A percentile compares a stretch with the other conserved stretches of the same genome.
phyloP scores from a whole-genome alignment of 1,139 yeast species.

The Yamadazyma epiphylla region DNA sequence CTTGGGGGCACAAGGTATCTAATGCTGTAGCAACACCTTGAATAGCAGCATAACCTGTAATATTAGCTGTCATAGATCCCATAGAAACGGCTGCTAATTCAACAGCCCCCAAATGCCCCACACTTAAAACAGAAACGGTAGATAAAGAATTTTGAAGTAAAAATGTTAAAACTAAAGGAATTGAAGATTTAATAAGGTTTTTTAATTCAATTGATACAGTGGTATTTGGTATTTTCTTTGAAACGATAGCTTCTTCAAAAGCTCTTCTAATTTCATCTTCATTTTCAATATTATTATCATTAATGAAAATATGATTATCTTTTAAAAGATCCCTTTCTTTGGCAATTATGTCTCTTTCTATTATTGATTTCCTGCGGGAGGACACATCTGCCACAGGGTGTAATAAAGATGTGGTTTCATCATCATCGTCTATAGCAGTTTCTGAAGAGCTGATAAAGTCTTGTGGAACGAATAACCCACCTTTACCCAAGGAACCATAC shows the following conservation, averaged over 20 bases:
- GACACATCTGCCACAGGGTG: neutral
- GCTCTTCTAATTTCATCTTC: conserved; percentile 28
- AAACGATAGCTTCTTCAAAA: conserved; percentile 35
- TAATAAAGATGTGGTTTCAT: conserved; percentile 11
- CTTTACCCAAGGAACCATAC: conserved; percentile 51
- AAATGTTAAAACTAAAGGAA: conserved; percentile 53
- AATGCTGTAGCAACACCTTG: conserved; percentile 58
- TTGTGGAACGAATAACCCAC: conserved; percentile 49
- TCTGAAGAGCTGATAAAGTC: conserved; percentile 33
- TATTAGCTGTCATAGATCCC: conserved; percentile 63
- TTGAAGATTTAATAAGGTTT: conserved; percentile 38
- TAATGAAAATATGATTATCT: conserved; percentile 21
- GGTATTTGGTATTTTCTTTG: conserved; percentile 22
- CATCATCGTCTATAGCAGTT: conserved; percentile 9
- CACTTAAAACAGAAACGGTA: conserved; percentile 55
- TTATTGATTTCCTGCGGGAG: conserved; percentile 22
- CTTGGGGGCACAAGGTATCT: conserved; percentile 58
- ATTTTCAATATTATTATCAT: conserved; percentile 7
- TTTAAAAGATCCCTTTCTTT: conserved; percentile 37
- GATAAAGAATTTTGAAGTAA: conserved; percentile 53
- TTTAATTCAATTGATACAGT: conserved; percentile 34
- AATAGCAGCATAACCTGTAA: conserved; percentile 55
- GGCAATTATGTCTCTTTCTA: conserved; percentile 24
- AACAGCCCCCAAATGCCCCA: conserved; percentile 56
- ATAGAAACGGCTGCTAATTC: conserved; percentile 59